Evolutionary conservation across 2,329 filamentous ascomycete species (phyloP).

Genomic region (Microdochium trichocladiopsis): DNA sequence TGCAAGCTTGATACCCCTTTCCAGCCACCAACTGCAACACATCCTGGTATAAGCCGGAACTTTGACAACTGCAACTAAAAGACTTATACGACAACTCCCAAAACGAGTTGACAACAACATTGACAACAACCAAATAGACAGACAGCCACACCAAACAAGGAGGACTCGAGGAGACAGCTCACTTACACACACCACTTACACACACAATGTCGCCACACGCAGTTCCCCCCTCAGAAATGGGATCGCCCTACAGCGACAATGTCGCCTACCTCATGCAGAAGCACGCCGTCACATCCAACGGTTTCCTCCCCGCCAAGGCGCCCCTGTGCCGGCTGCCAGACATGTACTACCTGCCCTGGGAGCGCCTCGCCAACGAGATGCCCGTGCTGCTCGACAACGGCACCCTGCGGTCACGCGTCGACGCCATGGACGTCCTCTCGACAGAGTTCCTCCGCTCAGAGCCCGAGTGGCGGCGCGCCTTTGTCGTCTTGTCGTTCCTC

Average conservation of each 20-base stretch:
- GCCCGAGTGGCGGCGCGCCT: slow-evolving; percentile 63
- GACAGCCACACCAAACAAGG: too few relatives aligned
- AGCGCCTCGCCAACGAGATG: slow-evolving; percentile 52
- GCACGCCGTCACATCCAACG: slow-evolving; percentile 45
- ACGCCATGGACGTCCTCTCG: slow-evolving; percentile 50
- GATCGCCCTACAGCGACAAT: neutral
- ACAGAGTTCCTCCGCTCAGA: slow-evolving; percentile 49
- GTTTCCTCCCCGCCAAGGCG: slow-evolving; percentile 56
- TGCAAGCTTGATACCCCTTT: neutral
- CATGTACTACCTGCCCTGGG: slow-evolving; percentile 61
- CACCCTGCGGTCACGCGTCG: slow-evolving; percentile 48
- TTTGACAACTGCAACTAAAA: too few relatives aligned
- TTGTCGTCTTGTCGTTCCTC: slow-evolving; percentile 60
- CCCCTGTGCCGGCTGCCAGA: slow-evolving; percentile 53
- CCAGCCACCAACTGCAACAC: neutral
- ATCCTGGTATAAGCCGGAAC: too few relatives aligned
- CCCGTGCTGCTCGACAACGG: slow-evolving; percentile 55
- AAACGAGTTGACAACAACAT: too few relatives aligned
- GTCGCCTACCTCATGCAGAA: slow-evolving; percentile 27
- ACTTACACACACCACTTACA: too few relatives aligned
- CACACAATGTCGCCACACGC: neutral
- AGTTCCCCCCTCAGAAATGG: neutral
- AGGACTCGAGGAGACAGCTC: too few relatives aligned
- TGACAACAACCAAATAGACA: too few relatives aligned
- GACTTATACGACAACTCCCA: too few relatives aligned